Base-by-base conservation (phyloP, 1,284 basidiomycete genomes). In the Leccinum griseonigrum region DNA sequence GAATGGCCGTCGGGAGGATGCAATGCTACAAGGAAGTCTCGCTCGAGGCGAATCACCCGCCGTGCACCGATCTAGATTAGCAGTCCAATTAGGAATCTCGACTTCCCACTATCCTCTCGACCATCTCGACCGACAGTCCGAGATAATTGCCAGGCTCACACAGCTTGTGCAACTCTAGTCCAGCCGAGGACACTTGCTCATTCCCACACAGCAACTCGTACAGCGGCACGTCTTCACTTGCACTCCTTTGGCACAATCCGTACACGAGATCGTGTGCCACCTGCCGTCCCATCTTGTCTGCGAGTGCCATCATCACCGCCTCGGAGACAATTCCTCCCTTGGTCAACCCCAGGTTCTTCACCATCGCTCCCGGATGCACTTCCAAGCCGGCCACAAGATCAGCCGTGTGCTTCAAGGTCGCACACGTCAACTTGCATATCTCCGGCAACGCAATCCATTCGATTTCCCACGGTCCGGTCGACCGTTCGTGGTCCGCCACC, bases 401-500 rank as follows among this genome's bases (percentile, higher is more conserved):
- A 34, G 62, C 63, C 1, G 77, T 79, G 54, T 79, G 77, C 59
- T 63, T 67, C 58, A 81, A 61, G 0, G 74, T 72, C 3, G 79
- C 76, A 52, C 78, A 76, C 0, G 76, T 78, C 65, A 81, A 64
- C 31, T 74, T 79, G 55, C 69, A 76, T 52, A 79, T 78, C 65
- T 81, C 77, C 0, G 79, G 79, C 6, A 81, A 61, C 22, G 74
- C 76, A 13, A 81, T 78, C 79, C 79, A 81, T 59, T 81, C 80
- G 29, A 81, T 76, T 67, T 81, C 77, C 79, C 79, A 81, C 40
- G 79, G 77, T 22, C 80, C 79, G 2, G 78, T 80, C 40, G 77
- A 77, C n/a, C 79, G 71, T 60, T 80, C 79, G 50, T 81, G 80
- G 63, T 80, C 80, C 60, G 77, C 78, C 3, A 80, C 77, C 78